These are phyloP conservation scores for Solidago caesia DNA, from an alignment of 129 eudicot species.

Conservation along the genomic window DNA sequence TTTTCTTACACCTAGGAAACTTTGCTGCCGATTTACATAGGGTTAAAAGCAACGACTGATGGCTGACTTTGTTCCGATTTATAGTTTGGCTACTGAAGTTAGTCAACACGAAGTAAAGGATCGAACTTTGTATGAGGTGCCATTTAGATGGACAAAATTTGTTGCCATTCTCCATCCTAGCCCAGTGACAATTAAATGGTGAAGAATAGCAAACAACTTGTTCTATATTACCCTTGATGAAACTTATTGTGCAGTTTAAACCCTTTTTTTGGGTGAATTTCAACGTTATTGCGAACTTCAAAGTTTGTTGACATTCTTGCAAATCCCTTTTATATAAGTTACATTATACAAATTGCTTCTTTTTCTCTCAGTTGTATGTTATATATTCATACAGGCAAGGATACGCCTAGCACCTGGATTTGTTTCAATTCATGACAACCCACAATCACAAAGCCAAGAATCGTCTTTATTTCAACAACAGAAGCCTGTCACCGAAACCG, in stretches of 20 bases:
- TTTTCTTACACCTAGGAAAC: conserved; percentile 1
- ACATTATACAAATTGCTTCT: not conserved
- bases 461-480: conserved; percentile 35
- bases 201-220: not conserved
- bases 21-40: not conserved
- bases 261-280: not conserved
- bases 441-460: conserved; percentile 29
- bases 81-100: not conserved
- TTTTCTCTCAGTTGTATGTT: not conserved
- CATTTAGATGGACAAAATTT: not conserved
- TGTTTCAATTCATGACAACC: conserved; percentile 37
- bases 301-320: not conserved
- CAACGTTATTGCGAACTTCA: not conserved
- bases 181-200: not conserved
- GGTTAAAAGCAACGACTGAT: not conserved
- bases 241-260: not conserved
- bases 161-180: not conserved
- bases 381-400: conserved; percentile 63
- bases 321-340: not conserved
- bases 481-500: conserved; percentile 29
- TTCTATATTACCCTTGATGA: not conserved
- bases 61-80: not conserved
- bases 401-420: conserved; percentile 77
- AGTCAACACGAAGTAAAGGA: not conserved
- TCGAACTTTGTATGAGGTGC: not conserved